Percentiles rank a stretch among this genome's conserved stretches.
Conservation (phyloP, 345 rosid species). For the Barbarea vulgaris region DNA sequence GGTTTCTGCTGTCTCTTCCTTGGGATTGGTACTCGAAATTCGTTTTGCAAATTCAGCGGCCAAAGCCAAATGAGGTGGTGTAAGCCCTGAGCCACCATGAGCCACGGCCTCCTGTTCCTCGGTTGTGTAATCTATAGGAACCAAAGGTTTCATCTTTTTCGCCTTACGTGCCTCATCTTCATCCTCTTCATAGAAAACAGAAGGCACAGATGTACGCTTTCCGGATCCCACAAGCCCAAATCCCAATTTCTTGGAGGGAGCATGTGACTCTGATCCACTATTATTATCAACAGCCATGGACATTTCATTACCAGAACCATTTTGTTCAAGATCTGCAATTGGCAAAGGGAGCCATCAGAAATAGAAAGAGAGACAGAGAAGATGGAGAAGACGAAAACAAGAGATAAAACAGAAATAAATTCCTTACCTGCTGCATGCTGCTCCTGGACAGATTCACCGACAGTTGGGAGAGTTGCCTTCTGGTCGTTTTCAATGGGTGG, state of each 20-base stretch:
- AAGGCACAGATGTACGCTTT: slow-evolving; percentile 84
- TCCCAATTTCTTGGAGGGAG: slow-evolving; percentile 78
- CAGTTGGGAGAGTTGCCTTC: slow-evolving; percentile 42
- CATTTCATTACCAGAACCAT: slow-evolving; percentile 61
- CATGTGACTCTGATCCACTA: slow-evolving; percentile 59
- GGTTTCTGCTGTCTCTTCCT: slow-evolving; percentile 68
- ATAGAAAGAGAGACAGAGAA: slow-evolving; percentile 4
- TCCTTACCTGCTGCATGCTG: slow-evolving; percentile 40
- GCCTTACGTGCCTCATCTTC: slow-evolving; percentile 87
- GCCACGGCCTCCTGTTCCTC: slow-evolving; percentile 89
- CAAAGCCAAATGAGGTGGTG: slow-evolving; percentile 80
- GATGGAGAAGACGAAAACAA: neutral
- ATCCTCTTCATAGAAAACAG: slow-evolving; percentile 93
- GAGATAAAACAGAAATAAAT: neutral
- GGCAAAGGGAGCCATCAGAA: slow-evolving; percentile 21
- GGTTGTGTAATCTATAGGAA: slow-evolving; percentile 92
- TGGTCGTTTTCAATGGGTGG: slow-evolving; percentile 44
- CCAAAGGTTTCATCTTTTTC: slow-evolving; percentile 92
- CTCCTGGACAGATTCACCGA: slow-evolving; percentile 32
- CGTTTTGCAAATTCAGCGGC: slow-evolving; percentile 96
- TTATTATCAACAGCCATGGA: slow-evolving; percentile 36
- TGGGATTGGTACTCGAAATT: slow-evolving; percentile 65
- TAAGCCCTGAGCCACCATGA: slow-evolving; percentile 56
- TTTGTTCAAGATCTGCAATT: slow-evolving; percentile 59
- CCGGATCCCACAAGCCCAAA: slow-evolving; percentile 98